Base-by-base conservation (phyloP, 1,139 yeast species). In the Taphrina betulina region DNA sequence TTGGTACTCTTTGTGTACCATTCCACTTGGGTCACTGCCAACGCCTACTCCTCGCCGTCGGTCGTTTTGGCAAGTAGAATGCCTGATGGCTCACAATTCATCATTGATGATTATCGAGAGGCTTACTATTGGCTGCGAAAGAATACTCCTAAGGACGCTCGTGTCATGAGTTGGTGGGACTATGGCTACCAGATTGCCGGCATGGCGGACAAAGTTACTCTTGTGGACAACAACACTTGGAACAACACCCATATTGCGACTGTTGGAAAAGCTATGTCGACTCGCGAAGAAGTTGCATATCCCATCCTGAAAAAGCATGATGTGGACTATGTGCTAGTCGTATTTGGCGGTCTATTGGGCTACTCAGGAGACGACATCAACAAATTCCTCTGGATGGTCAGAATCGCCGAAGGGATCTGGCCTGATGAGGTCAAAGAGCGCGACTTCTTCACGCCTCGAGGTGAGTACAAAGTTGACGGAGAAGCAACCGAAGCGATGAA, bases 81-180 rank as follows among this genome's bases (percentile, higher is more conserved):
- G 64, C 84, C 95, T 42, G 96, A 92, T 67, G 99, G 99, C 1
- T 79, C 87, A 31, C 84, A 81, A 64, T 78, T 79, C 62, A 75
- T 92, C 64, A 94, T 94, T 68, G 99, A 94, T 71, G 99, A 94
- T 71, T 94, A 84, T 76, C 83, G 99, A 74, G 99, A 94, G 75
- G 98, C 98, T 4, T 94, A 94, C 75, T 92, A 92, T 72, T 94
- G 99, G 99, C 77, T 94, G 65, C 82, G 98, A 68, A 89, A 92
- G 96, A 94, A 94, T 73, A 92, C 98, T 0, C 82, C 87, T 3
- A 96, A 90, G 69, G 98, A 94, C 69, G 85, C 96, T 48, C 89
- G 87, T 71, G 85, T 94, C 62, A 88, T 94, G 85, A 85, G 97
- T 5, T 94, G 99, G 99, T 94, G 99, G 99, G 99, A 94, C 76